Conservation (phyloP, 768 basidiomycete genomes). For the Amanita pallidorosea region DNA sequence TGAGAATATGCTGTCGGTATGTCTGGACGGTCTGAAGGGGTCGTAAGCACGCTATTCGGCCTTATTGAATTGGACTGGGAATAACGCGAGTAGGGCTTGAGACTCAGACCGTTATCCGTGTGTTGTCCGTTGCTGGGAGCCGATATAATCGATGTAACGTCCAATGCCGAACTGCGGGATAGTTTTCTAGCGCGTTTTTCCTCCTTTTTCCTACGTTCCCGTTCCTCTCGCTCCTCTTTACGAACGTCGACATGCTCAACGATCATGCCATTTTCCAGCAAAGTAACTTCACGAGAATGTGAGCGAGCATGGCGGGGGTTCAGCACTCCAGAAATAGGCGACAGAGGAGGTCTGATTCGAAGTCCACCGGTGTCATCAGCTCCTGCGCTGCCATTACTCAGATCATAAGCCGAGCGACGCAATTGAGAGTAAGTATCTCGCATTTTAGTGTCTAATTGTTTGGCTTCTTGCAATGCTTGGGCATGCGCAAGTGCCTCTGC, state of each 20-base stretch:
- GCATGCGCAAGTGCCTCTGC: conserved; percentile 75
- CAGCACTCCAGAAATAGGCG: conserved; percentile 24
- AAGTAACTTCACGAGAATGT: conserved; percentile 62
- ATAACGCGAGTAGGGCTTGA: conserved; percentile 51
- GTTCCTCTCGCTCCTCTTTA: conserved; percentile 67
- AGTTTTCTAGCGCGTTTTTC: conserved; percentile 67
- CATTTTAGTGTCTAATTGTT: conserved; percentile 64
- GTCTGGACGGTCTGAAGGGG: conserved; percentile 48
- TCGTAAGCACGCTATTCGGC: conserved; percentile 52
- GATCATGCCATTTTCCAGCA: conserved; percentile 83
- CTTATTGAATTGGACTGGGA: conserved; percentile 40
- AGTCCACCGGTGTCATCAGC: conserved; percentile 54
- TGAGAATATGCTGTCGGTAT: conserved; percentile 64
- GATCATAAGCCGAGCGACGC: conserved; percentile 69
- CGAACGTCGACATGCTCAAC: conserved; percentile 81
- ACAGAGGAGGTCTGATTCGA: conserved; percentile 56
- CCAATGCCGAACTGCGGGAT: conserved; percentile 59
- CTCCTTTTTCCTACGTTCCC: conserved; percentile 58
- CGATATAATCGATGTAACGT: conserved; percentile 68
- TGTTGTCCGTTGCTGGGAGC: conserved; percentile 42
- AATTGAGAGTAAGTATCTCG: conserved; percentile 74
- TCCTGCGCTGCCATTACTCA: conserved; percentile 33
- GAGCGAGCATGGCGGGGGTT: conserved; percentile 32
- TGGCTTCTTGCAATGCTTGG: conserved; percentile 69
- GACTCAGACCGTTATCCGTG: conserved; percentile 47